These are phyloP conservation scores for Melampsora larici-populina DNA, from an alignment of 1,284 basidiomycete genomes.

Conservation along the genomic window DNA sequence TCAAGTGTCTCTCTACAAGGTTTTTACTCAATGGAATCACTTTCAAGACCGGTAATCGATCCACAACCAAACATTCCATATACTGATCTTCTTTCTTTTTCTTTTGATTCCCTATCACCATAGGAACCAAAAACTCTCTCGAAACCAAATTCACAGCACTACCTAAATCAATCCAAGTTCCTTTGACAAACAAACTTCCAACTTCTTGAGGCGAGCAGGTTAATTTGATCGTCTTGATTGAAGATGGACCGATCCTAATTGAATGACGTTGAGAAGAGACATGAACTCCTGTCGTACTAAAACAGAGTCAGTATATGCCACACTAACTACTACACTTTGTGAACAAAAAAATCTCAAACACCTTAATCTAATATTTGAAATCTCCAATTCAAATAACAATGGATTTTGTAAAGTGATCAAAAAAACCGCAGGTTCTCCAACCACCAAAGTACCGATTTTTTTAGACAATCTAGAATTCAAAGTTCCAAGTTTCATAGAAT, in stretches of 20 bases:
- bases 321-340: not conserved
- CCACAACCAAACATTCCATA: constrained; percentile 19
- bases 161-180: no score
- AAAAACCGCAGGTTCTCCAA: constrained; percentile 12
- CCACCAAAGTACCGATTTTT: not conserved
- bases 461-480: no score
- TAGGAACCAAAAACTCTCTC: constrained; percentile 20
- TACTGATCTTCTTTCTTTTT: constrained; percentile 16
- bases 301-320: not conserved
- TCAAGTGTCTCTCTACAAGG: constrained; percentile 6
- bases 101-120: constrained; percentile 16
- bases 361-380: constrained; percentile 27
- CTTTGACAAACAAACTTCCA: no score
- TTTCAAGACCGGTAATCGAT: constrained; percentile 21
- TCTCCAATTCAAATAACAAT: constrained; percentile 20
- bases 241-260: not conserved
- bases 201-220: constrained; percentile 4
- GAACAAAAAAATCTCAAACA: not conserved
- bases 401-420: constrained; percentile 34
- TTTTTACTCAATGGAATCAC: not conserved
- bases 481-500: no score
- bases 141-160: not conserved
- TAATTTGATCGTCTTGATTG: constrained; percentile 23
- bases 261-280: not conserved
- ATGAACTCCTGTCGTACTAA: not conserved